phyloP scores from a whole-genome alignment of 345 rosid species.

The Hypericum androsaemum region DNA sequence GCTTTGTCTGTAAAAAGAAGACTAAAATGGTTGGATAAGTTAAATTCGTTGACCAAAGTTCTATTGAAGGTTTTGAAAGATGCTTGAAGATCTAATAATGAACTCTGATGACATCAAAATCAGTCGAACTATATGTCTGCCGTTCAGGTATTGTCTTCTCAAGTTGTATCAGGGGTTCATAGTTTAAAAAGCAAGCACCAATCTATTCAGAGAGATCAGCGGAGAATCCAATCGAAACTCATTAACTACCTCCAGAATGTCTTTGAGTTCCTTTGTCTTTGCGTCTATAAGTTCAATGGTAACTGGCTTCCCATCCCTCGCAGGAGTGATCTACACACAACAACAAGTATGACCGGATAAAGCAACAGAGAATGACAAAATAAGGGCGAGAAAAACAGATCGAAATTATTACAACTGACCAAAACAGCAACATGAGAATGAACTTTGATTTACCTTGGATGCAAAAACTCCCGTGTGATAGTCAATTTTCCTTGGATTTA shows the following conservation, averaged over 20 bases:
- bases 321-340: constrained; percentile 72
- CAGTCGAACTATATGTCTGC: background rate
- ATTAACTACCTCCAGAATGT: constrained; percentile 68
- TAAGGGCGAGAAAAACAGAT: background rate
- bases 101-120: background rate
- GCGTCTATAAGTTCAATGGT: constrained; percentile 94
- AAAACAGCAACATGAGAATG: constrained; percentile 2
- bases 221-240: background rate
- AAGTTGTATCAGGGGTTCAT: background rate
- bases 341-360: constrained; percentile 6
- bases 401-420: background rate
- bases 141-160: background rate
- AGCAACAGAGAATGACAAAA: too few relatives aligned
- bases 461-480: constrained; percentile 95
- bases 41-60: background rate
- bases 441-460: constrained; percentile 46
- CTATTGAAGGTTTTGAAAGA: background rate
- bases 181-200: background rate
- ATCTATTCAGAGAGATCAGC: too few relatives aligned
- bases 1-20: constrained; percentile 3
- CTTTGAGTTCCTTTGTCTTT: constrained; percentile 83
- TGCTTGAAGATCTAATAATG: background rate
- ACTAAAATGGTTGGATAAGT: background rate
- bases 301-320: constrained; percentile 91
- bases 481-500: constrained; percentile 91